Percentiles rank a stretch among this genome's conserved stretches.
phyloP scores from a whole-genome alignment of 1,139 yeast species.

The Debaryomyces fabryi region DNA sequence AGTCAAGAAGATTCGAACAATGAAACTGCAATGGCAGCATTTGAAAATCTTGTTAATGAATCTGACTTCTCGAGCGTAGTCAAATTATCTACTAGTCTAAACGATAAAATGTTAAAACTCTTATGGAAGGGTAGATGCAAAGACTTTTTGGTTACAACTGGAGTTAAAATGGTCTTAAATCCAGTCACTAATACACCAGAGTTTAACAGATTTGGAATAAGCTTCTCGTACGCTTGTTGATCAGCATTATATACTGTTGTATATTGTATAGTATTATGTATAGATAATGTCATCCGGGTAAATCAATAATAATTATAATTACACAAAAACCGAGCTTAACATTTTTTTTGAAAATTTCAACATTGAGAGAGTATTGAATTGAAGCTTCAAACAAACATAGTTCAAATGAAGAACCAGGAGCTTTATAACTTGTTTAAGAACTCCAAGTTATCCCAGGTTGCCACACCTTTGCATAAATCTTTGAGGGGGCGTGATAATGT shows the following conservation, averaged over 20 bases:
- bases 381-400: not conserved
- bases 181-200: slow-evolving; percentile 37
- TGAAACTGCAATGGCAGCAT: slow-evolving; percentile 53
- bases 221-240: slow-evolving; percentile 43
- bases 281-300: slow-evolving; percentile 10
- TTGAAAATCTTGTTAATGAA: slow-evolving; percentile 53
- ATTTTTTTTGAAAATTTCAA: slow-evolving; percentile 7
- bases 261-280: slow-evolving; percentile 5
- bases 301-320: not conserved
- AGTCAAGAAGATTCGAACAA: slow-evolving; percentile 17
- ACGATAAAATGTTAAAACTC: slow-evolving; percentile 60
- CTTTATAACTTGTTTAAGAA: slow-evolving; percentile 42
- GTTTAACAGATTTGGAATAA: slow-evolving; percentile 40
- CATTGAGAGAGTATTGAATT: not conserved
- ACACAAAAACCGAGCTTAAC: slow-evolving; percentile 7
- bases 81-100: slow-evolving; percentile 72
- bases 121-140: slow-evolving; percentile 89
- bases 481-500: slow-evolving; percentile 35
- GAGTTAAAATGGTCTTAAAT: slow-evolving; percentile 53
- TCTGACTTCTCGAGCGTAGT: slow-evolving; percentile 70
- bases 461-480: slow-evolving; percentile 40
- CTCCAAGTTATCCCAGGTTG: slow-evolving; percentile 52
- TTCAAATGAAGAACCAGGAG: slow-evolving; percentile 30
- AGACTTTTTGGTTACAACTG: slow-evolving; percentile 79
- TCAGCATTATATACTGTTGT: not conserved